These are phyloP conservation scores for Tarenaya hassleriana DNA, from an alignment of 345 rosid genomes.

Conservation along the genomic window DNA sequence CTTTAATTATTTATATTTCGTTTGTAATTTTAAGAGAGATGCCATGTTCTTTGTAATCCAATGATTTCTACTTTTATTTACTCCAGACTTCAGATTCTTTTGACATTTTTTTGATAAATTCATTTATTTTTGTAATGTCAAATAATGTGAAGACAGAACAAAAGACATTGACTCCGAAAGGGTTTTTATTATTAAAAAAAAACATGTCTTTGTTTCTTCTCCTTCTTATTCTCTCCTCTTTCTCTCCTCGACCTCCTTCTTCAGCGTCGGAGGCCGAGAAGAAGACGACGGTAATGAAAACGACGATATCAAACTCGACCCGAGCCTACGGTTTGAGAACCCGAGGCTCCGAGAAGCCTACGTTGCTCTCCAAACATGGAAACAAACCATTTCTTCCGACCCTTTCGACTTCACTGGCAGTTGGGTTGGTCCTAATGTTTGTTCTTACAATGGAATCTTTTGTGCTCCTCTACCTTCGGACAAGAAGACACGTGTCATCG, in stretches of 20 bases:
- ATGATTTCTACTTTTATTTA: too few relatives aligned
- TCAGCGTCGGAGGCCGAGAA: slow-evolving; percentile 10
- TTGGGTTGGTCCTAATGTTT: slow-evolving; percentile 56
- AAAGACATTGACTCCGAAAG: too few relatives aligned
- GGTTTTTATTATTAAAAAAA: too few relatives aligned
- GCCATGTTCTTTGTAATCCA: too few relatives aligned
- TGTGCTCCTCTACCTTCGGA: slow-evolving; percentile 44
- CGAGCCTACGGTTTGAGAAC: slow-evolving; percentile 45
- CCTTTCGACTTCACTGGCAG: slow-evolving; percentile 62
- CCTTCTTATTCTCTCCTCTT: slow-evolving; percentile 22
- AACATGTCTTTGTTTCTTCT: slow-evolving; percentile 17
- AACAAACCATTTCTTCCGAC: slow-evolving; percentile 58
- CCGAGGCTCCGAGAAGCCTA: slow-evolving; percentile 55
- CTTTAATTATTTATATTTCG: too few relatives aligned
- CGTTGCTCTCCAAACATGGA: slow-evolving; percentile 69
- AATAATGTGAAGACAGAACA: too few relatives aligned
- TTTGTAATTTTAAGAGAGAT: too few relatives aligned
- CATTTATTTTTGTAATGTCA: too few relatives aligned
- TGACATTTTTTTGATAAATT: too few relatives aligned
- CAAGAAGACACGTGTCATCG: slow-evolving; percentile 39
- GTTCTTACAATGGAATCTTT: slow-evolving; percentile 54
- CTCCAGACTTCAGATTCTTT: too few relatives aligned
- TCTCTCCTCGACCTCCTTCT: slow-evolving; percentile 16
- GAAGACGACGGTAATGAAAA: slow-evolving; percentile 7
- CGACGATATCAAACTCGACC: slow-evolving; percentile 28